phyloP scores from a whole-genome alignment of 768 basidiomycete species.

The Thelephora ganbajun region DNA sequence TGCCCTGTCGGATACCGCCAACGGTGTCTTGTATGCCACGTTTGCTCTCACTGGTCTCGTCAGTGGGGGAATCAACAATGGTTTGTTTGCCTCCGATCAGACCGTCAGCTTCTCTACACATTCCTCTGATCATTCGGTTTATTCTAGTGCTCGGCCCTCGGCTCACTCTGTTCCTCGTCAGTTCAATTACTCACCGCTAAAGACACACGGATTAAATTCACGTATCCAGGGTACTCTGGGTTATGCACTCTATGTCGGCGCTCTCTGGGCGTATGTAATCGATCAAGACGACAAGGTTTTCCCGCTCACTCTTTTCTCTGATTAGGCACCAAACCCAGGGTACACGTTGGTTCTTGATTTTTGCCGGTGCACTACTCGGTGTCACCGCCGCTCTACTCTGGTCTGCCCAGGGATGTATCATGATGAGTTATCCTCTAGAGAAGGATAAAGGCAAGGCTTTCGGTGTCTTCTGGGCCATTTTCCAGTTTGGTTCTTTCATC shows the following conservation, averaged over 20 bases:
- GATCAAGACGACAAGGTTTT: constrained; percentile 8
- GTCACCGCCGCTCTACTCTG: constrained; percentile 36
- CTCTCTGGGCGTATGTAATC: constrained; percentile 26
- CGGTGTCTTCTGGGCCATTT: constrained; percentile 38
- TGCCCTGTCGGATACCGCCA: constrained; percentile 24
- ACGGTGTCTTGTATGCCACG: constrained; percentile 27
- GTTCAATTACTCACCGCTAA: not conserved
- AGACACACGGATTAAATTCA: no score
- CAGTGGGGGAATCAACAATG: constrained; percentile 23
- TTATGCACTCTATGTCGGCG: constrained; percentile 35
- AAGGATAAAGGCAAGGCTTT: constrained; percentile 41
- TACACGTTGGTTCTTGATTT: constrained; percentile 30
- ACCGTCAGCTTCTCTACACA: not conserved
- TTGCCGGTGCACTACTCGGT: constrained; percentile 36
- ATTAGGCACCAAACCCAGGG: constrained; percentile 23
- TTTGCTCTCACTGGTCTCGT: constrained; percentile 29
- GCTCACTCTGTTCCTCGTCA: constrained; percentile 29
- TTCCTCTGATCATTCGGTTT: not conserved
- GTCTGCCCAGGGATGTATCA: constrained; percentile 37
- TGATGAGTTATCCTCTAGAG: constrained; percentile 44
- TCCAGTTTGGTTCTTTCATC: constrained; percentile 29
- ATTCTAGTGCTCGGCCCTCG: constrained; percentile 31
- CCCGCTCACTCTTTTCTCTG: not conserved
- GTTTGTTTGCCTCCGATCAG: constrained; percentile 7
- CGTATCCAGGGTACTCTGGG: constrained; percentile 24